Percentiles rank a stretch among this genome's conserved stretches.
phyloP scores from a whole-genome alignment of 805 yeast genomes.

The Yarrowia alimentaria region DNA sequence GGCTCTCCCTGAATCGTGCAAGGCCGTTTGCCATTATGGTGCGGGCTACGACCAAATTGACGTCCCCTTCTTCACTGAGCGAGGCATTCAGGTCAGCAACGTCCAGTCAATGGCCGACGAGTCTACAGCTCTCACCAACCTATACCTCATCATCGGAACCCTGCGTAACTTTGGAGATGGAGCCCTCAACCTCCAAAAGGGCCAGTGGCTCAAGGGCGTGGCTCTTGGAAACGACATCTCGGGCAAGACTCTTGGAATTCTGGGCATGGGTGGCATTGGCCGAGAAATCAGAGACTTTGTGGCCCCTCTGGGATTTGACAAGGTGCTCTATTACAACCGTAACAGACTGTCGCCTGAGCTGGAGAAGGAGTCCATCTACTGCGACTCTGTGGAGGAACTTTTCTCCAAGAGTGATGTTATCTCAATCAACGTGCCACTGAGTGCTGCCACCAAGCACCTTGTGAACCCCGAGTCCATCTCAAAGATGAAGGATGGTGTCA shows the following conservation, averaged over 20 bases:
- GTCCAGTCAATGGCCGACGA: slow-evolving; percentile 54
- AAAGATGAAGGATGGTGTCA: slow-evolving; percentile 54
- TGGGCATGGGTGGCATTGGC: slow-evolving; percentile 67
- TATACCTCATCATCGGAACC: slow-evolving; percentile 52
- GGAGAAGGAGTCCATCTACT: slow-evolving; percentile 49
- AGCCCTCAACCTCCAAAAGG: slow-evolving; percentile 45
- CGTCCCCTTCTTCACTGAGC: slow-evolving; percentile 43
- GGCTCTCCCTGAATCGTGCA: slow-evolving; percentile 43
- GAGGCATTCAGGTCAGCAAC: slow-evolving; percentile 51
- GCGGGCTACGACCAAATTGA: slow-evolving; percentile 61
- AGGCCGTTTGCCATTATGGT: slow-evolving; percentile 50
- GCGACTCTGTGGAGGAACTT: slow-evolving; percentile 48
- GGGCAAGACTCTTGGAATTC: slow-evolving; percentile 53
- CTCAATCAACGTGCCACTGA: slow-evolving; percentile 53
- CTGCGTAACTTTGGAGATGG: slow-evolving; percentile 50
- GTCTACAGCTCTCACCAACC: slow-evolving; percentile 58
- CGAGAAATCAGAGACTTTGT: slow-evolving; percentile 53
- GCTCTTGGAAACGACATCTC: slow-evolving; percentile 51
- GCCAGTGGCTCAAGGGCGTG: slow-evolving; percentile 49
- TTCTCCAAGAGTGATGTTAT: slow-evolving; percentile 50
- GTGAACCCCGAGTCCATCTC: slow-evolving; percentile 46
- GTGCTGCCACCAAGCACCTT: slow-evolving; percentile 51
- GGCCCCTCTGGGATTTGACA: slow-evolving; percentile 50
- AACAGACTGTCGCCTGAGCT: slow-evolving; percentile 47
- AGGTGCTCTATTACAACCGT: slow-evolving; percentile 55